A percentile compares a stretch with the other conserved stretches of the same genome.
phyloP scores from a whole-genome alignment of 441 rosid genomes.

The Kokia cookei region DNA sequence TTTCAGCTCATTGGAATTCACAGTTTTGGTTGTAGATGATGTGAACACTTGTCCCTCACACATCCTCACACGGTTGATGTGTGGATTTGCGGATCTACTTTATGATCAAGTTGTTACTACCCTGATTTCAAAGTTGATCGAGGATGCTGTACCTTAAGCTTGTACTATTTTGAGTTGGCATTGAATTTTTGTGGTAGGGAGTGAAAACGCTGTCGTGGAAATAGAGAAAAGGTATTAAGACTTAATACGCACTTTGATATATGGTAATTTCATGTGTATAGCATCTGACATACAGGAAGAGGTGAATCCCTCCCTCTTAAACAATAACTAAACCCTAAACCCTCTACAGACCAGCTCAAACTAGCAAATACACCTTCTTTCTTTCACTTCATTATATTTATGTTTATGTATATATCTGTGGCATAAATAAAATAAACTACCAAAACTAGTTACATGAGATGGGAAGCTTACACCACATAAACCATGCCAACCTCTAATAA shows the following conservation, averaged over 20 bases:
- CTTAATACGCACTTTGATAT: slow-evolving; percentile 1
- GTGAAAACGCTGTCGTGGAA: too few species aligned
- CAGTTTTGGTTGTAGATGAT: neutral
- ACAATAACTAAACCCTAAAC: neutral
- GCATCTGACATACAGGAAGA: neutral
- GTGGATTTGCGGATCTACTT: neutral
- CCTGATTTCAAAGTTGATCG: neutral
- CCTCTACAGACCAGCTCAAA: neutral
- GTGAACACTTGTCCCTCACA: neutral
- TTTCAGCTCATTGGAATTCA: too few species aligned
- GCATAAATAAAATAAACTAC: neutral
- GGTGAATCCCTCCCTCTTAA: neutral
- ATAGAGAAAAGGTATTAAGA: too few species aligned
- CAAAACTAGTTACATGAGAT: neutral
- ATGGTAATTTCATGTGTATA: neutral
- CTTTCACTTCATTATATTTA: too few species aligned
- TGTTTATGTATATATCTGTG: too few species aligned
- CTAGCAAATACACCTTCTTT: too few species aligned
- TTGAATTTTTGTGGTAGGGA: too few species aligned
- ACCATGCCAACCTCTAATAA: slow-evolving; percentile 97
- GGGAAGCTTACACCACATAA: slow-evolving; percentile 55
- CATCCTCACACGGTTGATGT: too few species aligned
- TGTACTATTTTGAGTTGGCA: too few species aligned
- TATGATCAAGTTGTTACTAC: neutral
- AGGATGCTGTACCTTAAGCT: neutral